Evolutionary conservation across 2,329 filamentous ascomycete genomes (phyloP), one percentile per base, ranked within the genome.

Genomic region (Hysterium pulicare): DNA sequence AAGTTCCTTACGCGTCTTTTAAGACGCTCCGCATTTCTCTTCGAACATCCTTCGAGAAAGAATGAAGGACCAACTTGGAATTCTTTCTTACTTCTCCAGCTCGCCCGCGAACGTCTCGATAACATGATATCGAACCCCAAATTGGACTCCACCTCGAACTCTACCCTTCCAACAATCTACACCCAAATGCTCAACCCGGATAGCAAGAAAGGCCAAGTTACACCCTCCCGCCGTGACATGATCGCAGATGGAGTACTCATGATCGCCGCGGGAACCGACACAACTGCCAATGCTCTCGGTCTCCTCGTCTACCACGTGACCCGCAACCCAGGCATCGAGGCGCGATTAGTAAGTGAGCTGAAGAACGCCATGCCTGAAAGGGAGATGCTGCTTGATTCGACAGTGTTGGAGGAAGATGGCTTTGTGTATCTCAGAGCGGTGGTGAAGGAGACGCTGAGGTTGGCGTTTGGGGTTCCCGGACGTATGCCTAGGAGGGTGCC

Each of bases 251-350:
- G 47, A 3, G 42, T 34, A 20, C 31, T 52, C 23, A 53, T 53
- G 50, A 50, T 53, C 43, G 45, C 38, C 10, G 50, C 50, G 5
- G 50, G 50, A 4, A 53, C 47, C 11, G 50, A 50, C 19, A 53
- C 50, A 3, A 47, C 47, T 1, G 47, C 50, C 8, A 43, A 48
- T 35, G 32, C 38, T 13, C 38, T 52, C 15, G 47, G 45, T 2
- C 21, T 34, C 10, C 38, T 48, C n/a, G 33, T 52, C 13, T 52
- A 44, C 38, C 35, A 48, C 24, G 43, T 50, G 8, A 52, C 47
- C 2, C 47, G 48, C 33, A 36, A 50, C 33, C 21, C 40, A 2
- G 15, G 24, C 3, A 41, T 50, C 7, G 41, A 46, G 31, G 9
- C 13, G 11, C 39, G 41, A 24, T 31, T 52, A 5, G 9, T 46